These are phyloP conservation scores for Polygonum aviculare DNA, from an alignment of 148 eudicot genomes.

Conservation along the genomic window DNA sequence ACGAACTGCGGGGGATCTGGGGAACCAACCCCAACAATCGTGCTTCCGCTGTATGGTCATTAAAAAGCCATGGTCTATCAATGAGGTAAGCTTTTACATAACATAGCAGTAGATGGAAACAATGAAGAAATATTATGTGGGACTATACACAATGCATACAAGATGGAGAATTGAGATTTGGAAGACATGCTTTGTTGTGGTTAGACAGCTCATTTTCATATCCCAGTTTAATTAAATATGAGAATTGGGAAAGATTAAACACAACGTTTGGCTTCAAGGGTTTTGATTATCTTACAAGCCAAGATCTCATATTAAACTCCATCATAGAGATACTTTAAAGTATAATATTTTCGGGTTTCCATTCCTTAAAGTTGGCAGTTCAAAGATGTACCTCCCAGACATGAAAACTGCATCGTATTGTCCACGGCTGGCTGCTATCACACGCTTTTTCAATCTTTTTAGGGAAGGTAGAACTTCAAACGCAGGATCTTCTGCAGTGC, in stretches of 20 bases:
- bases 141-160: neutral
- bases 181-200: neutral
- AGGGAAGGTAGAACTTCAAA: slow-evolving; percentile 95
- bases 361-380: neutral
- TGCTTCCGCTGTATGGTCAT: slow-evolving; percentile 74
- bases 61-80: neutral
- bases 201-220: neutral
- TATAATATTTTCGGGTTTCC: neutral
- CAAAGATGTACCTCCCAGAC: slow-evolving; percentile 75
- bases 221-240: neutral
- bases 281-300: neutral
- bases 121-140: neutral
- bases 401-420: slow-evolving; percentile 94
- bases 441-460: slow-evolving; percentile 69
- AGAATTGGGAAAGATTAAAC: neutral
- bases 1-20: slow-evolving; percentile 93
- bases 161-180: neutral
- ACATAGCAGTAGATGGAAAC: neutral
- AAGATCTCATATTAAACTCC: neutral
- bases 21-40: slow-evolving; percentile 92
- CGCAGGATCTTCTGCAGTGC: slow-evolving; percentile 71
- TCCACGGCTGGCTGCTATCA: slow-evolving; percentile 82
- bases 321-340: neutral
- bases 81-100: neutral
- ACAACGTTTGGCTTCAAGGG: neutral